phyloP scores from a whole-genome alignment of 2,329 filamentous ascomycete species.

The Trichoderma koningii region DNA sequence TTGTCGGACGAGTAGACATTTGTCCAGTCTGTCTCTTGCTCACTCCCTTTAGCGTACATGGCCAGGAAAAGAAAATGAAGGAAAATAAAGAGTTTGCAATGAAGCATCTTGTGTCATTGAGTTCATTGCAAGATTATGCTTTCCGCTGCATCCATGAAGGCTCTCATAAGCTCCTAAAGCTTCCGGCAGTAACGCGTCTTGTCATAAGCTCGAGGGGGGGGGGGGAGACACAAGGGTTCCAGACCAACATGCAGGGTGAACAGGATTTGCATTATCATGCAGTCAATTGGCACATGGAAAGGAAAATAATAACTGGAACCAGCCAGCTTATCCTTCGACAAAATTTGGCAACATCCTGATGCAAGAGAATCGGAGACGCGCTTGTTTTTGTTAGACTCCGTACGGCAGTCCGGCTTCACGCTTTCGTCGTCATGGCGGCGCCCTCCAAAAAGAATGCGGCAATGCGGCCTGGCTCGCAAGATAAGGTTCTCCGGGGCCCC shows the following conservation, averaged over 20 bases:
- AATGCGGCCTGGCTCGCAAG: background rate
- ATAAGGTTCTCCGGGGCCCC: slow-evolving; percentile 14
- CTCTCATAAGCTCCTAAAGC: background rate
- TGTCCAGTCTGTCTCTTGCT: background rate
- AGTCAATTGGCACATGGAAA: too few species aligned
- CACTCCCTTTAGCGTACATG: background rate
- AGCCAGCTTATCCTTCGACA: background rate
- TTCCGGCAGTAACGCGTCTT: background rate
- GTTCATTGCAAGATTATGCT: slow-evolving; percentile 4
- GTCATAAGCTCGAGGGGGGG: background rate
- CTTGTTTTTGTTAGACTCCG: background rate
- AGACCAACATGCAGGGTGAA: slow-evolving; percentile 17
- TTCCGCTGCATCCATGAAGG: slow-evolving; percentile 6
- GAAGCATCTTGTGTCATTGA: background rate
- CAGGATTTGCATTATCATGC: slow-evolving; percentile 18
- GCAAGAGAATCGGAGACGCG: background rate
- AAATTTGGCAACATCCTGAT: background rate
- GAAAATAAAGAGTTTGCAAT: background rate
- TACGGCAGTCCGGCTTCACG: background rate
- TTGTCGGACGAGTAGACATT: background rate
- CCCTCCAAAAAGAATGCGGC: background rate
- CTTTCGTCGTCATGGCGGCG: slow-evolving; percentile 15
- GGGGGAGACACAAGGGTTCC: background rate
- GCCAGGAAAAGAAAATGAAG: background rate
- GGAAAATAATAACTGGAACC: background rate